Conservation (phyloP, 2,329 filamentous ascomycete genomes). For the Oidium heveae region DNA sequence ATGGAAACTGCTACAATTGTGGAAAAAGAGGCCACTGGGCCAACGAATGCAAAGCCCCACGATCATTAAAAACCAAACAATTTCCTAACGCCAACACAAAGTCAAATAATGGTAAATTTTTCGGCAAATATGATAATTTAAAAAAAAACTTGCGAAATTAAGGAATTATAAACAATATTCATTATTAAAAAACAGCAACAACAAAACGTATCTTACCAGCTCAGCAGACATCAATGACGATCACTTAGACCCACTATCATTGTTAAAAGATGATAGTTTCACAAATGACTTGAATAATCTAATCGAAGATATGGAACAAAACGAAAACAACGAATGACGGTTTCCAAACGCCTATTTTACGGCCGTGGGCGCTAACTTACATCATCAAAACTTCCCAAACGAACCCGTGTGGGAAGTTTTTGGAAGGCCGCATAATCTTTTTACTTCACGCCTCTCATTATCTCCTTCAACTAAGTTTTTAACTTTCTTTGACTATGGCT, state of each 20-base stretch:
- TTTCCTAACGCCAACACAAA: background rate
- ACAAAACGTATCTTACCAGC: background rate
- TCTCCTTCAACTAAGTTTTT: background rate
- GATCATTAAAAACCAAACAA: background rate
- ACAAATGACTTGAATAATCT: background rate
- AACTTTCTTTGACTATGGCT: background rate
- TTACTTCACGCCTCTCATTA: background rate
- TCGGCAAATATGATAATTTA: background rate
- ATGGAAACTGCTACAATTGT: background rate
- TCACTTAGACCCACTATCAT: background rate
- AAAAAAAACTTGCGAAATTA: background rate
- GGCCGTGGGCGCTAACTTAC: background rate
- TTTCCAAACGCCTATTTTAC: background rate
- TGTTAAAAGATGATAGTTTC: background rate
- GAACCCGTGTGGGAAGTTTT: background rate
- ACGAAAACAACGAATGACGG: background rate
- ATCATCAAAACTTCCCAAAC: background rate
- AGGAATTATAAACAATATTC: background rate
- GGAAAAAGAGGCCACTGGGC: background rate
- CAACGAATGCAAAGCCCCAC: background rate
- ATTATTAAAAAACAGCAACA: background rate
- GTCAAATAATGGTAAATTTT: background rate
- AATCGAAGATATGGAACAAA: background rate
- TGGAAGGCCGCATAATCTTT: background rate
- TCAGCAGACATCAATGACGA: background rate